These are phyloP conservation scores for Nannochloropsis granulata DNA, from an alignment of 108 stramenopile genomes.

Conservation along the genomic window DNA sequence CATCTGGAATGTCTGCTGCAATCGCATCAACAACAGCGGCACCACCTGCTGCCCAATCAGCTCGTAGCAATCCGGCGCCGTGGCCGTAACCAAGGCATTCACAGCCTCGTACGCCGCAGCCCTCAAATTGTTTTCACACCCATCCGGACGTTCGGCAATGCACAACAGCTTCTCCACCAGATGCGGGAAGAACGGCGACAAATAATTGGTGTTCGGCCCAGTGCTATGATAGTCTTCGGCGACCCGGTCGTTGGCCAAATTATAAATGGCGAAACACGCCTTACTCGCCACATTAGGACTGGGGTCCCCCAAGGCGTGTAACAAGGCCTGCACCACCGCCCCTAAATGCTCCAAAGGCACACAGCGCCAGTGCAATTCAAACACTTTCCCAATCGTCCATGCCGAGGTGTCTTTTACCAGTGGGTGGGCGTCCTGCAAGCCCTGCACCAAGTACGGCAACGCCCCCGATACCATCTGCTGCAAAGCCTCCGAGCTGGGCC, in stretches of 20 bases:
- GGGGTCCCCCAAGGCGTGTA: slow-evolving; percentile 50
- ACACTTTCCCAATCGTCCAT: slow-evolving; percentile 74
- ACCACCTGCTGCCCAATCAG: background rate
- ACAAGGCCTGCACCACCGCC: slow-evolving; percentile 54
- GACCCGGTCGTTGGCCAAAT: slow-evolving; percentile 56
- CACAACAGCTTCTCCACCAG: slow-evolving; percentile 60
- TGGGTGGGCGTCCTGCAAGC: slow-evolving; percentile 48
- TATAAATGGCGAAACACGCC: slow-evolving; percentile 76
- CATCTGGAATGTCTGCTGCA: slow-evolving; percentile 50
- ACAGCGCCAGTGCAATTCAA: slow-evolving; percentile 59
- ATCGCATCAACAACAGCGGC: background rate
- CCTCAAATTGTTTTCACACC: slow-evolving; percentile 57
- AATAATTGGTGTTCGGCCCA: slow-evolving; percentile 51
- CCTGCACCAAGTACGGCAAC: slow-evolving; percentile 58
- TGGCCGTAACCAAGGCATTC: slow-evolving; percentile 42
- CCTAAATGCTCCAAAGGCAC: slow-evolving; percentile 62
- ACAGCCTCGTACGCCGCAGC: slow-evolving; percentile 66
- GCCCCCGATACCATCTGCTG: slow-evolving; percentile 58
- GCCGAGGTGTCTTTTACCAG: slow-evolving; percentile 78
- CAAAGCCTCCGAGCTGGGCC: slow-evolving; percentile 56
- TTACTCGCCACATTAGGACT: slow-evolving; percentile 61
- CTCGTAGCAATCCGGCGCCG: background rate
- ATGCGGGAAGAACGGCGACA: slow-evolving; percentile 54
- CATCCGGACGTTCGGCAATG: slow-evolving; percentile 67
- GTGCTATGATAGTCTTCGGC: slow-evolving; percentile 43